Evolutionary conservation across 306 rosid species (phyloP).

Genomic region (Senna siamea): DNA sequence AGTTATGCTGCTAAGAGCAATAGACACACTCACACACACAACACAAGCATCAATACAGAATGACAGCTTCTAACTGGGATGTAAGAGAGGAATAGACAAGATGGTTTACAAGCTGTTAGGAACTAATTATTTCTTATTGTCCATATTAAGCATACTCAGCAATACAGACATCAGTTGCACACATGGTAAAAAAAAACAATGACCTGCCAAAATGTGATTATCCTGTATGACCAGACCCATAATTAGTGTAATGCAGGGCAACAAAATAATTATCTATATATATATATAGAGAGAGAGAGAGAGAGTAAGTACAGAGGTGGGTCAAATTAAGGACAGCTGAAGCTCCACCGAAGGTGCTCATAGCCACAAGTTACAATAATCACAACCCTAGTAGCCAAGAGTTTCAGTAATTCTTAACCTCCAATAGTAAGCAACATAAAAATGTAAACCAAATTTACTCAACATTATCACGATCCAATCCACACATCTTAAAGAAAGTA

Average conservation of each 20-base stretch:
- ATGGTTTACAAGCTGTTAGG: neutral
- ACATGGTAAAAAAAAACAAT: neutral
- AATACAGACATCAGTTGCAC: neutral
- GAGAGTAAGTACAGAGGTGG: neutral
- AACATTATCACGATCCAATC: neutral
- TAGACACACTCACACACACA: neutral
- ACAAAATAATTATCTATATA: neutral
- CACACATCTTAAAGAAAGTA: neutral
- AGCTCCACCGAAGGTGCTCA: slow-evolving; percentile 12
- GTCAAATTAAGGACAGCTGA: slow-evolving; percentile 2
- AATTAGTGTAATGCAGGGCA: neutral
- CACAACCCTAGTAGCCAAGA: neutral
- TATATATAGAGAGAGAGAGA: too few relatives aligned
- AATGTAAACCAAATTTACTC: neutral
- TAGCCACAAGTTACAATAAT: neutral
- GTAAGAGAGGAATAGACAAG: neutral
- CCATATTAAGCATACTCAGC: neutral
- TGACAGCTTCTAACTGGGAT: neutral
- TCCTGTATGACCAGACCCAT: neutral
- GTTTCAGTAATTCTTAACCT: slow-evolving; percentile 6
- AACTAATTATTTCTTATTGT: neutral
- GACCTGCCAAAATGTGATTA: slow-evolving; percentile 15
- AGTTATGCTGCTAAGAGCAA: neutral
- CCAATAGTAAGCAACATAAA: neutral
- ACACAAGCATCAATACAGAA: neutral